A percentile compares a stretch with the other conserved stretches of the same genome.
Conservation (phyloP, 805 yeast species). For the Starmerella apis region DNA sequence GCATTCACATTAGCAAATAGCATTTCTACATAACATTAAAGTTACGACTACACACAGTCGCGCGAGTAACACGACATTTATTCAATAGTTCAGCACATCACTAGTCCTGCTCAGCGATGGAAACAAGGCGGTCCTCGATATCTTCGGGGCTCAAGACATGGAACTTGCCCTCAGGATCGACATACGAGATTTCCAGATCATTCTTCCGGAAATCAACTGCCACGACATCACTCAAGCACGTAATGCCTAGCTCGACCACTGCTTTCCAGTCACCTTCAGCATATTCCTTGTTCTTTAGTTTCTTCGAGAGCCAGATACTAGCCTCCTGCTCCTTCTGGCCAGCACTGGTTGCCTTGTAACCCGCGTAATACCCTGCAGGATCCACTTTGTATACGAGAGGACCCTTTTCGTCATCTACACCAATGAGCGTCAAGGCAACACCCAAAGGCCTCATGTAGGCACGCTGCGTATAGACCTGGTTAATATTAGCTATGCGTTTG, state of each 20-base stretch:
- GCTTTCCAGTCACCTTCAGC: conserved; percentile 77
- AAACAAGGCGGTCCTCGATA: conserved; percentile 84
- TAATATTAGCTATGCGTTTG: conserved; percentile 88
- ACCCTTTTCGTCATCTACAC: conserved; percentile 82
- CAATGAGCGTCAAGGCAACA: conserved; percentile 77
- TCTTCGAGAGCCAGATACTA: conserved; percentile 78
- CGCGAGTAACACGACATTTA: neutral
- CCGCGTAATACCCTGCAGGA: conserved; percentile 93
- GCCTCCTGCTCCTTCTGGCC: conserved; percentile 98
- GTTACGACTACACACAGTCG: neutral
- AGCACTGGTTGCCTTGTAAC: conserved; percentile 83
- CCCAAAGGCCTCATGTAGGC: conserved; percentile 99
- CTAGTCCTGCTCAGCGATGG: conserved; percentile 93
- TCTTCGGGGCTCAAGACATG: conserved; percentile 68
- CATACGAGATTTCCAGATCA: conserved; percentile 89
- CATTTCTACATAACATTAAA: neutral
- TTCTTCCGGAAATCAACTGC: conserved; percentile 90
- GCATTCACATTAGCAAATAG: neutral
- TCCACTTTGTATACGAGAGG: conserved; percentile 87
- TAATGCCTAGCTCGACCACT: conserved; percentile 81
- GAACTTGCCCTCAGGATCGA: conserved; percentile 54
- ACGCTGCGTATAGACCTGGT: conserved; percentile 92
- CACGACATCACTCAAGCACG: conserved; percentile 72
- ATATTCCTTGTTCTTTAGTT: conserved; percentile 60
- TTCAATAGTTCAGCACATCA: neutral